These are phyloP conservation scores for Leccinum fibrillosum DNA, from an alignment of 768 basidiomycete genomes.

Conservation along the genomic window DNA sequence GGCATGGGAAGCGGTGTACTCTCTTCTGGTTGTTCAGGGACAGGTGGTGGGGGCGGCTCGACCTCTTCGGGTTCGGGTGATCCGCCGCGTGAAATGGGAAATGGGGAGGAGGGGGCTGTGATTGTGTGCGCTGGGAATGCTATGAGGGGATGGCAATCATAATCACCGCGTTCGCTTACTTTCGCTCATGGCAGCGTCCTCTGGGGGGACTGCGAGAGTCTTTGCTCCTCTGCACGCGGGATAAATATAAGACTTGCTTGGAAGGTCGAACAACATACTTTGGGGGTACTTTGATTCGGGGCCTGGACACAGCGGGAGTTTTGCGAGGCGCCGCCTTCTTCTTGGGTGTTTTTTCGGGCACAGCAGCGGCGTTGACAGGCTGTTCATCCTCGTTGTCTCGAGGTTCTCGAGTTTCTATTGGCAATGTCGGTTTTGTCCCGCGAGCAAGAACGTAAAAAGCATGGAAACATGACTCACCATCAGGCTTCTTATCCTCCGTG, in stretches of 20 bases:
- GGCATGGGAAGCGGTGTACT: conserved; percentile 53
- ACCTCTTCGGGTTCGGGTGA: conserved; percentile 51
- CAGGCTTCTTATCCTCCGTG: conserved; percentile 45
- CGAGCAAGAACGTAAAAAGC: conserved; percentile 19
- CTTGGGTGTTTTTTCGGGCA: conserved; percentile 41
- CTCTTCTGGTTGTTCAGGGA: conserved; percentile 38
- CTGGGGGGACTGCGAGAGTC: conserved; percentile 34
- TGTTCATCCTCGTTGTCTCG: conserved; percentile 23
- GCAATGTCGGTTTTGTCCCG: conserved; percentile 8
- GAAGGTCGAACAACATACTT: conserved; percentile 22
- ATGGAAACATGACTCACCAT: conserved; percentile 35
- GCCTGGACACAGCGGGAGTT: conserved; percentile 36
- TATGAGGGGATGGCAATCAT: conserved; percentile 2
- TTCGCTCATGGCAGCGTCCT: conserved; percentile 61
- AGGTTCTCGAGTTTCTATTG: conserved; percentile 30
- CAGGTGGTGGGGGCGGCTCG: conserved; percentile 29
- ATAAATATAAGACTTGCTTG: conserved; percentile 3
- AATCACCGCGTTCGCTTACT: conserved; percentile 36
- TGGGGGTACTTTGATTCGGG: conserved; percentile 28
- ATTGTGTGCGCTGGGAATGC: conserved; percentile 50
- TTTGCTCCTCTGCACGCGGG: conserved; percentile 28
- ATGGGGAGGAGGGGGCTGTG: conserved; percentile 73
- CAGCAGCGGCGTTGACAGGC: conserved; percentile 7
- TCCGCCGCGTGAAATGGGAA: conserved; percentile 34
- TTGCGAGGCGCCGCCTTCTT: conserved; percentile 48